Conservation (phyloP, 306 rosid genomes). For the Sophora flavescens region DNA sequence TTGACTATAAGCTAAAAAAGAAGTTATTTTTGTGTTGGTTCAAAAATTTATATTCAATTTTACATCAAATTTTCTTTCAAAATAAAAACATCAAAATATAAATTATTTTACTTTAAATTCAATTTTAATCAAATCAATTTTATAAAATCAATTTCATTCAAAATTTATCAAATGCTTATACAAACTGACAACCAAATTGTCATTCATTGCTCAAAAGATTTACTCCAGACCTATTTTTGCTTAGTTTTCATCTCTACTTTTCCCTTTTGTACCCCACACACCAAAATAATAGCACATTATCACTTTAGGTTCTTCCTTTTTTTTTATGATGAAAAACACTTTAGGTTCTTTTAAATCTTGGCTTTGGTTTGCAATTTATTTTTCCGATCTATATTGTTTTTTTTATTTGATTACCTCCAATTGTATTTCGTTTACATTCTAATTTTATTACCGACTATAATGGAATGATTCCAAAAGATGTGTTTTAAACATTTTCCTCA, state of each 20-base stretch:
- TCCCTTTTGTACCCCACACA: not conserved
- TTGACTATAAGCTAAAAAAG: too few relatives aligned
- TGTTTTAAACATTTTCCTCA: not conserved
- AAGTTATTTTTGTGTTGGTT: too few relatives aligned
- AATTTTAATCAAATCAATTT: too few relatives aligned
- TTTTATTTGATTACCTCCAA: too few relatives aligned
- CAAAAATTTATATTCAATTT: too few relatives aligned
- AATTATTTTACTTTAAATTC: too few relatives aligned
- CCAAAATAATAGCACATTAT: not conserved
- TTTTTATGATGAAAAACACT: too few relatives aligned
- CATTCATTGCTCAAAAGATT: not conserved
- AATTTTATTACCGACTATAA: not conserved
- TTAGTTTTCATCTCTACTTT: constrained; percentile 1
- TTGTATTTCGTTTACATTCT: too few relatives aligned
- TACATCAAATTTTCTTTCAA: too few relatives aligned
- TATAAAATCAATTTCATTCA: too few relatives aligned
- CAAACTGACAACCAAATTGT: not conserved
- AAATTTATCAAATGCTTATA: not conserved
- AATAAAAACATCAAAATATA: too few relatives aligned
- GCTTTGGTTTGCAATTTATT: constrained; percentile 6
- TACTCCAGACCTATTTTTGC: not conserved
- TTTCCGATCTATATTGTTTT: not conserved
- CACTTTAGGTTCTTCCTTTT: not conserved
- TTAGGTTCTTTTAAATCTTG: not conserved
- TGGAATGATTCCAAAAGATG: too few relatives aligned